Conservation (phyloP, 2,329 filamentous ascomycete genomes). For the Pestalotiopsis sp. region DNA sequence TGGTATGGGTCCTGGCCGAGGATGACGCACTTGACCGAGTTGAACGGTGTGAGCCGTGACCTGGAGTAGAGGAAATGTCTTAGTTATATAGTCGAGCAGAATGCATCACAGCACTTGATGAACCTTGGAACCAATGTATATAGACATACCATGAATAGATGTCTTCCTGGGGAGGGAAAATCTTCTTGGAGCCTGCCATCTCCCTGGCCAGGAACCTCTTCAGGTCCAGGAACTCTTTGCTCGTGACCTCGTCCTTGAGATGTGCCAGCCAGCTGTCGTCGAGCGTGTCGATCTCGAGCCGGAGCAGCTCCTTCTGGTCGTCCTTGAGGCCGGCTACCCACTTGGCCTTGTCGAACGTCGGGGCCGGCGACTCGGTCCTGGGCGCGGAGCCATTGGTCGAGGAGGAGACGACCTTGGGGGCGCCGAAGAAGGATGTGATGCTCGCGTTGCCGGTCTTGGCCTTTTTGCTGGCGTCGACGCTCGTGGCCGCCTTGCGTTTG, state of each 20-base stretch:
- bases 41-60: slow-evolving; percentile 90
- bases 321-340: slow-evolving; percentile 80
- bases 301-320: slow-evolving; percentile 81
- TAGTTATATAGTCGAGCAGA: not conserved
- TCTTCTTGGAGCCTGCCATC: slow-evolving; percentile 70
- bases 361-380: slow-evolving; percentile 31
- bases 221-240: slow-evolving; percentile 79
- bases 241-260: slow-evolving; percentile 83
- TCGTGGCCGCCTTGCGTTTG: slow-evolving; percentile 65
- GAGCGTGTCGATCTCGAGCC: slow-evolving; percentile 89
- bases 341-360: slow-evolving; percentile 83
- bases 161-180: slow-evolving; percentile 87
- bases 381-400: slow-evolving; percentile 22
- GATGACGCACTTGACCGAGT: slow-evolving; percentile 88
- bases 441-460: slow-evolving; percentile 68
- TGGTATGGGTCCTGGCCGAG: slow-evolving; percentile 97
- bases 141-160: slow-evolving; percentile 88
- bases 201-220: slow-evolving; percentile 88
- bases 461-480: slow-evolving; percentile 70
- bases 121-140: not conserved
- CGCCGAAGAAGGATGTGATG: slow-evolving; percentile 88
- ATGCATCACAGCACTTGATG: not conserved
- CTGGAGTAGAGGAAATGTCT: slow-evolving; percentile 46
- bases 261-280: slow-evolving; percentile 89
- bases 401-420: slow-evolving; percentile 55